Evolutionary conservation across 805 yeast genomes (phyloP).

Genomic region (Cyberlindnera mrakii): DNA sequence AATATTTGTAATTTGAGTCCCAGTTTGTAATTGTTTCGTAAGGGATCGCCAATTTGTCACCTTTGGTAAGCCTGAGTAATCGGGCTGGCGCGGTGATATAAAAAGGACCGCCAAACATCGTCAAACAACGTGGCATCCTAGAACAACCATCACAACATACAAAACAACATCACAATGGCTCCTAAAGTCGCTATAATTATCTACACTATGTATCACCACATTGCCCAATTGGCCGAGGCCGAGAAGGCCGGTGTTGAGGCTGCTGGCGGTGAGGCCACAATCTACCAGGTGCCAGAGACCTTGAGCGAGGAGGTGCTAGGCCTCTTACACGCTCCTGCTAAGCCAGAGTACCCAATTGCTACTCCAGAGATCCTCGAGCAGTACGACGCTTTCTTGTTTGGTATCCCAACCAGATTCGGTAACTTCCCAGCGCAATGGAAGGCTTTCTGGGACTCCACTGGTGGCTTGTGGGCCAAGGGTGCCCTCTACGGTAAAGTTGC

Average conservation of each 20-base stretch:
- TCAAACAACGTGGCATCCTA: too few relatives aligned
- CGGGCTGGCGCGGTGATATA: too few relatives aligned
- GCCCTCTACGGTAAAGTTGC: slow-evolving; percentile 67
- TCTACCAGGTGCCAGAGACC: slow-evolving; percentile 80
- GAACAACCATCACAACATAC: neutral
- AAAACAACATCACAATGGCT: slow-evolving; percentile 22
- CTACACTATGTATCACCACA: slow-evolving; percentile 80
- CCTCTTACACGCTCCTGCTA: slow-evolving; percentile 60
- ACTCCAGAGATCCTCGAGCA: slow-evolving; percentile 46
- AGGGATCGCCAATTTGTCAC: too few relatives aligned
- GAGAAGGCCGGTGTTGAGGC: slow-evolving; percentile 63
- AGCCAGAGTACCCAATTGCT: slow-evolving; percentile 52
- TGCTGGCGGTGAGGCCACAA: slow-evolving; percentile 64
- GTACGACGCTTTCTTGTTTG: slow-evolving; percentile 73
- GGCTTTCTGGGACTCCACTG: slow-evolving; percentile 72
- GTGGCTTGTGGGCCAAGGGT: slow-evolving; percentile 70
- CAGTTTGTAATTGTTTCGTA: too few relatives aligned
- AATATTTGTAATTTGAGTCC: neutral
- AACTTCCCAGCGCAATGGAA: slow-evolving; percentile 71
- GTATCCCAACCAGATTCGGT: slow-evolving; percentile 79
- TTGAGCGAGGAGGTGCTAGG: slow-evolving; percentile 54
- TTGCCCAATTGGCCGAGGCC: slow-evolving; percentile 61
- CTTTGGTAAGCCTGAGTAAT: too few relatives aligned
- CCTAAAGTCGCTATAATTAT: slow-evolving; percentile 46
- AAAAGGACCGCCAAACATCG: too few relatives aligned